These are phyloP conservation scores for Vitis rupestris DNA, from an alignment of 164 flowering plant genomes.

Conservation along the genomic window DNA sequence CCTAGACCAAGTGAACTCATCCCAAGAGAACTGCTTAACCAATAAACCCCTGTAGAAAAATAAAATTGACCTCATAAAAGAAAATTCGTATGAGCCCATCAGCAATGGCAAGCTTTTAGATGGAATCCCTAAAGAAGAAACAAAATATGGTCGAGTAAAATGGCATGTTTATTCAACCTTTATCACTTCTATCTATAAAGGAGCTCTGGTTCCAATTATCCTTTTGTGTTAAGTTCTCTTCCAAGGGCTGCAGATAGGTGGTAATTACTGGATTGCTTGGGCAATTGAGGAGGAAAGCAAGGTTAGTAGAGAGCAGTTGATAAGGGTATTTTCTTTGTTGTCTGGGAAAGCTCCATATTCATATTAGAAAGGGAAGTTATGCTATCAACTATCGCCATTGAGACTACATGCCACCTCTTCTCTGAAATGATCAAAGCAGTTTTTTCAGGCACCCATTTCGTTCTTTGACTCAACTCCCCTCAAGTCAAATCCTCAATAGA, in stretches of 20 bases:
- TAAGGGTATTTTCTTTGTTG: conserved; percentile 51
- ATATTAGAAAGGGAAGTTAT: conserved; percentile 75
- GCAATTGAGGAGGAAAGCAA: conserved; percentile 48
- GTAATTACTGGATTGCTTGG: conserved; percentile 97
- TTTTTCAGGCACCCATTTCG: conserved; percentile 74
- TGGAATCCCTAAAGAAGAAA: conserved; percentile 48
- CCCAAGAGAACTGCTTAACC: conserved; percentile 13
- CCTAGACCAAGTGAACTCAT: conserved; percentile 47
- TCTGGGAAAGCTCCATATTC: conserved; percentile 74
- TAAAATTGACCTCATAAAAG: conserved; percentile 43
- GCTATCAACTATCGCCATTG: conserved; percentile 63
- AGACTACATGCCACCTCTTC: conserved; percentile 69
- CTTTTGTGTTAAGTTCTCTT: conserved; percentile 74
- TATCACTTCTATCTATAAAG: conserved; percentile 60
- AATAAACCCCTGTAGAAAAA: conserved; percentile 13
- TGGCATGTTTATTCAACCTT: conserved; percentile 74
- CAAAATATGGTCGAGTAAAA: conserved; percentile 64
- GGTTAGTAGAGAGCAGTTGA: conserved; percentile 41
- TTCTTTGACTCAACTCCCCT: conserved; percentile 79
- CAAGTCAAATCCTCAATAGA: conserved; percentile 74
- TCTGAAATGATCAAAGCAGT: conserved; percentile 56
- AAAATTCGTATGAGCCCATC: conserved; percentile 18
- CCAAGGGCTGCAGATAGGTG: conserved; percentile 73
- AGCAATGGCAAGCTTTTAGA: conserved; percentile 10
- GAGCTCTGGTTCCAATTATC: conserved; percentile 77